Percentiles rank a stretch among this genome's conserved stretches.
These are phyloP conservation scores for Sanguinoderma infundibulare DNA, from an alignment of 1,284 basidiomycete species.

Conservation along the genomic window DNA sequence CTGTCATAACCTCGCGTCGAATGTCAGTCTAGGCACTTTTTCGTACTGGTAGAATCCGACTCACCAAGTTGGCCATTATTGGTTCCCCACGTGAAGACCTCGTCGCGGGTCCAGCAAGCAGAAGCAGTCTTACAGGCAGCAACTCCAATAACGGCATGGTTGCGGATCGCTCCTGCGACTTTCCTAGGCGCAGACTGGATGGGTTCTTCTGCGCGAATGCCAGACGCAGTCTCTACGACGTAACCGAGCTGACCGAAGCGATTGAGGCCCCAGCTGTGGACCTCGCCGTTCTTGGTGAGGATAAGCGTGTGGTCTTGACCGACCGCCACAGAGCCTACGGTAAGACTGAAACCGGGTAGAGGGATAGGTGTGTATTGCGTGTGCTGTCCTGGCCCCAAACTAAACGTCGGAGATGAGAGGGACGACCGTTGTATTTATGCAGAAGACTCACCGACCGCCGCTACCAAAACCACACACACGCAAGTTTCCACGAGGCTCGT, in stretches of 20 bases:
- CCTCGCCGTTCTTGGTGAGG: conserved; percentile 80
- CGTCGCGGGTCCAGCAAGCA: conserved; percentile 86
- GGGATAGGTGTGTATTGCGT: conserved; percentile 78
- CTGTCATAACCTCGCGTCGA: conserved; percentile 69
- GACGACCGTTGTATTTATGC: background rate
- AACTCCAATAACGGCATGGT: conserved; percentile 81
- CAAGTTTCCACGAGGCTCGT: conserved; percentile 75
- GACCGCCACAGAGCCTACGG: conserved; percentile 64
- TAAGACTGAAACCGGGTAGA: conserved; percentile 62
- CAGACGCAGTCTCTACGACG: conserved; percentile 62
- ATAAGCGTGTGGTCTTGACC: conserved; percentile 96
- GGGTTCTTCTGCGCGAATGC: conserved; percentile 36
- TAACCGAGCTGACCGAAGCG: conserved; percentile 92
- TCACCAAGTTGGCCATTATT: conserved; percentile 92
- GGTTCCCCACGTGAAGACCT: conserved; percentile 96
- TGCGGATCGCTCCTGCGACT: conserved; percentile 80
- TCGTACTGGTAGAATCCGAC: conserved; percentile 10
- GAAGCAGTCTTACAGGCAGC: conserved; percentile 90
- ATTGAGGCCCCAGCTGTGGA: conserved; percentile 92
- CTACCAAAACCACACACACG: conserved; percentile 88
- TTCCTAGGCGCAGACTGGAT: conserved; percentile 82
- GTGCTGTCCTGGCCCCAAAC: conserved; percentile 78
- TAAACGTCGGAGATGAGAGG: conserved; percentile 31
- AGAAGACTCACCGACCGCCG: conserved; percentile 65
- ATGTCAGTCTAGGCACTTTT: background rate